These are phyloP conservation scores for Pseudogymnoascus sp. DNA, from an alignment of 2,329 filamentous ascomycete species.

Conservation along the genomic window DNA sequence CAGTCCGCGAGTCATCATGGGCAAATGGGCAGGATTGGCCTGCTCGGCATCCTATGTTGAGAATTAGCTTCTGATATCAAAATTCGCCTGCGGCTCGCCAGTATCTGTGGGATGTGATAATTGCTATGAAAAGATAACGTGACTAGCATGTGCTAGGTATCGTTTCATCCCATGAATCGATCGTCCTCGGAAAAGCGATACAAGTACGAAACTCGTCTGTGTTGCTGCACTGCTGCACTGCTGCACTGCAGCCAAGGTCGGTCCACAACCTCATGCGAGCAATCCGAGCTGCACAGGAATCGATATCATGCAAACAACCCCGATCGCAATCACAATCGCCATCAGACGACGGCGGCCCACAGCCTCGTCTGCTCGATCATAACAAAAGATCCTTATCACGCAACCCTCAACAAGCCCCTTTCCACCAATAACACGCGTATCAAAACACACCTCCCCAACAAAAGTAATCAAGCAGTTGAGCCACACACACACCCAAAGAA, in stretches of 20 bases:
- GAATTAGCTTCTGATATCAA: conserved; percentile 19
- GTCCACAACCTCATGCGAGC: conserved; percentile 14
- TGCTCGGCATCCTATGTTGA: conserved; percentile 39
- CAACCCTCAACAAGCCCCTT: not conserved
- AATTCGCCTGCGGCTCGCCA: conserved; percentile 13
- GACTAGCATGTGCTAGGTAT: conserved; percentile 18
- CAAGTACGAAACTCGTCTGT: not conserved
- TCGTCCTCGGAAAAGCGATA: conserved; percentile 6
- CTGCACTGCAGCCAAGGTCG: not conserved
- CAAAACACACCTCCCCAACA: not conserved
- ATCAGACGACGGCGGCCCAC: not conserved
- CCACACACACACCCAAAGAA: not conserved
- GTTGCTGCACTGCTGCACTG: not conserved
- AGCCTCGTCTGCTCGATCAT: not conserved
- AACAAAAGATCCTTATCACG: not conserved
- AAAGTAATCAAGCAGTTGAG: not conserved
- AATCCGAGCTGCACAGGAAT: conserved; percentile 12
- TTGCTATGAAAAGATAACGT: not conserved
- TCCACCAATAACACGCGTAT: not conserved
- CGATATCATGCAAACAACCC: conserved; percentile 2
- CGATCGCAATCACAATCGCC: conserved; percentile 4
- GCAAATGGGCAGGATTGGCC: conserved; percentile 42
- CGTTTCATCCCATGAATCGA: conserved; percentile 15
- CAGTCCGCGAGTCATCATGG: conserved; percentile 32
- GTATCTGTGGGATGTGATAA: conserved; percentile 9